These are phyloP conservation scores for Persicaria maculosa DNA, from an alignment of 148 eudicot species.

Conservation along the genomic window DNA sequence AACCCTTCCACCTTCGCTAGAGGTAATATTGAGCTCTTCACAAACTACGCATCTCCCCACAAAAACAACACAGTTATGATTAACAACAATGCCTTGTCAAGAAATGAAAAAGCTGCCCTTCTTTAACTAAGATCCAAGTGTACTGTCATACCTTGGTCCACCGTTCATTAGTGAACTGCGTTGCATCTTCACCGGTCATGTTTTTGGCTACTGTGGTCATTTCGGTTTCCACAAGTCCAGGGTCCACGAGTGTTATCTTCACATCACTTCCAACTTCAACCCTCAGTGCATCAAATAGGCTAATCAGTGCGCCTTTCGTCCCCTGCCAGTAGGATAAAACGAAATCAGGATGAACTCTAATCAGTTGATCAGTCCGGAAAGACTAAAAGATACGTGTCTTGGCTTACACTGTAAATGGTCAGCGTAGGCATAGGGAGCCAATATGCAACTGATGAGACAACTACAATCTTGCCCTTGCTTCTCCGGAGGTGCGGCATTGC, in stretches of 20 bases:
- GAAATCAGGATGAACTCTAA: too few species aligned
- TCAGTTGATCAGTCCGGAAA: background rate
- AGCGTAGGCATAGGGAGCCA: background rate
- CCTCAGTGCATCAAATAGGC: constrained; percentile 48
- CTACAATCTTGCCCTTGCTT: constrained; percentile 2
- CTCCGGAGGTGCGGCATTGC: background rate
- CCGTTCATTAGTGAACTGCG: too few species aligned
- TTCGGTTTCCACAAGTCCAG: constrained; percentile 60
- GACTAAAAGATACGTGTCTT: background rate
- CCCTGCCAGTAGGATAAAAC: background rate
- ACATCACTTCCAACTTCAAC: constrained; percentile 42
- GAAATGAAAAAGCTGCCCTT: too few species aligned
- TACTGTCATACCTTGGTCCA: too few species aligned
- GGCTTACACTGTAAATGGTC: background rate
- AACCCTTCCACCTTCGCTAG: background rate
- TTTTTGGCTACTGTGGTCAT: background rate
- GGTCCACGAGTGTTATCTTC: constrained; percentile 52
- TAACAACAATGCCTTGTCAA: too few species aligned
- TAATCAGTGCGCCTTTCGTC: background rate
- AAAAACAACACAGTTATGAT: too few species aligned
- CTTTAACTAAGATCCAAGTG: too few species aligned
- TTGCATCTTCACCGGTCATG: too few species aligned
- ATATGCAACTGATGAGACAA: background rate
- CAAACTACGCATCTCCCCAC: background rate
- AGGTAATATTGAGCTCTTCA: background rate